Base-by-base conservation (phyloP, 2,329 filamentous ascomycete species). In the Aspergillus brunneoviolaceus region DNA sequence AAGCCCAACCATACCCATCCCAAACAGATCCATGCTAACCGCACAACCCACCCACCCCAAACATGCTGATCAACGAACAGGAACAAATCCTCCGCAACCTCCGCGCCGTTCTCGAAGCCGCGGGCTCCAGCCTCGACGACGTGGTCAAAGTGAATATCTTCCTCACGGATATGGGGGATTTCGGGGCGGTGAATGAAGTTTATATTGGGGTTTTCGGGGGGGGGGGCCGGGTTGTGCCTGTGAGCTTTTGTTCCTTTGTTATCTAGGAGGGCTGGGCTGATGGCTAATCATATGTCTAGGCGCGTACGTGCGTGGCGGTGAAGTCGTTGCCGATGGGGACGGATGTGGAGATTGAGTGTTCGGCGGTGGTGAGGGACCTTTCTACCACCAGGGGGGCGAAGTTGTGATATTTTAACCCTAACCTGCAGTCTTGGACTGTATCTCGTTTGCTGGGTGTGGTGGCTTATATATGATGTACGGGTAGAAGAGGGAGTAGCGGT, bases 131-230 rank as follows among this genome's bases (percentile, higher is more conserved):
- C 62, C 75, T 88, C 19, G 75, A 82, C 9, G 85, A 88, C 39
- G 81, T 85, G 0, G 81, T 89, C 70, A 89, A 89, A 73, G 81
- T 86, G 65, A 89, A 88, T 66, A 79, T 89, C 52, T 90, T 85
- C 71, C 72, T 90, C 10, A 84, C 83, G 0, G 81, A 82, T 61
- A 89, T 89, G 86, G 77, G 80, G 48, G 80, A 89, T 71, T 89
- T 88, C 68, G 78, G 76, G 74, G 87, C 87, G 75, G 91, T 96
- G 86, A 96, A 96, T 79, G 82, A 83, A 70, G 89, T 91, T 75
- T 96, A 95, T 39, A 54, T 58, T 23, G 58, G 62, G n/a, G 65
- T 65, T 35, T 73, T 73, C 51, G 33, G 12, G 12, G 33, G 11
- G 4, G 55, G 50, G 45, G 66, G 68, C 55, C 65, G 67, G 2